Base-by-base conservation (phyloP, 2,329 filamentous ascomycete species). In the Periglandula ipomoeae region DNA sequence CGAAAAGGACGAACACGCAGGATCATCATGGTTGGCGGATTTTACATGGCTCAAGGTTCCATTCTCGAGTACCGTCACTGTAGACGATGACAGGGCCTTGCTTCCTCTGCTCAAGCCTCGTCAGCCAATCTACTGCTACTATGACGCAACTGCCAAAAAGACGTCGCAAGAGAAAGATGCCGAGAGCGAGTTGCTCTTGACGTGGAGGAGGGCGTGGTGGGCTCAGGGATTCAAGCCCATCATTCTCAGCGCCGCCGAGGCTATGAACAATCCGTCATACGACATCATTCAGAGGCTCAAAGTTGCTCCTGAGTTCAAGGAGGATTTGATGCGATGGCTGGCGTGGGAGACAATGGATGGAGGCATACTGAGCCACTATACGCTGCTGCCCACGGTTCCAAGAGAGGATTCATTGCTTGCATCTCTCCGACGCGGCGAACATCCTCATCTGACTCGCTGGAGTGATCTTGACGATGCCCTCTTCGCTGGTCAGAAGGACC, bases 191-290 rank as follows among this genome's bases (percentile, higher is more conserved):
- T 70, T 97, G 51, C 74, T 97, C 44, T 71, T 95, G 50, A 85
- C 87, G 47, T 97, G 93, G 93, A 79, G 90, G 52, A 79, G 89
- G 41, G 90, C 91, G 3, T 97, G 91, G 89, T 97, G 89, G 87
- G 89, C 90, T 0, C 82, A 94, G 59, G 93, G 91, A 10, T 96
- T 97, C 69, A 82, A 76, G 53, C 91, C 93, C 0, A 75, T 93
- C 7, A 85, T 97, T 37, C 68, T 97, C 49, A 84, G 86, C 45
- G 78, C 81, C 15, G 81, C 78, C 1, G 91, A 97, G 62, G 89
- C 90, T 17, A 85, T 84, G 73, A 82, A 82, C 60, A 93, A 95
- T 61, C 87, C 87, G 1, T 68, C 87, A 19, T 95, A 91, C 62
- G 74, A 82, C 55, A 73, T 82, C 47, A 70, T 95, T 47, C 83